Evolutionary conservation across 805 yeast genomes (phyloP), one percentile per base, ranked within the genome.

Genomic region (Nakazawaea ernobii): DNA sequence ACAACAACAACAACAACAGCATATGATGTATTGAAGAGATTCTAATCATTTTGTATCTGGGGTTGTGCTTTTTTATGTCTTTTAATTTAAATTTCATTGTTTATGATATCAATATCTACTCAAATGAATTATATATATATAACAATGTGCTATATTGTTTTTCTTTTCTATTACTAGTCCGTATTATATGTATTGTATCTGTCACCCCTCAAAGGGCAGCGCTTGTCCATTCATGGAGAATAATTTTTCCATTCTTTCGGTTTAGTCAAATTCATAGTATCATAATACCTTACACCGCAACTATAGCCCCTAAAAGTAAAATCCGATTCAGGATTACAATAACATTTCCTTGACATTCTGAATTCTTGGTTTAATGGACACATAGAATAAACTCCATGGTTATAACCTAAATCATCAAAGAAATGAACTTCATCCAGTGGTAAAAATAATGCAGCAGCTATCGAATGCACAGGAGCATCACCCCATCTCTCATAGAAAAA

Each of bases 401-500:
- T 74, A 62, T 86, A 87, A 8, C 94, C 95, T 36, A 86, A 72
- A 52, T 86, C 83, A 48, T 80, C 83, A 57, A 87, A 84, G 67
- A 77, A 84, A 62, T 84, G 87, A 14, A 87, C 60, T 56, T 84
- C 76, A 29, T 69, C 65, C 55, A 71, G 70, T 51, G 79, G 73
- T 43, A 82, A 62, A 57, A 85, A 71, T 41, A 83, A 65, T 1
- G 89, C 66, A 2, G 80, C 86, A 5, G 86, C 95, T 43, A 87
- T 73, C 0, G 95, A 78, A 66, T 87, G 95, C n/a, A 87, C 78
- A 3, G 95, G 95, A 0, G 95, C 96, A 65, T 88, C 96, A 17
- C 96, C 96, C 95, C 96, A 88, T 54, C 96, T 73, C 67, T 88
- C 94, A 59, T 86, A 85, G 62, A 79, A 86, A 61, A 86, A 86